Evolutionary conservation across 2,329 filamentous ascomycete species (phyloP).

Genomic region (Clonostachys byssicola): DNA sequence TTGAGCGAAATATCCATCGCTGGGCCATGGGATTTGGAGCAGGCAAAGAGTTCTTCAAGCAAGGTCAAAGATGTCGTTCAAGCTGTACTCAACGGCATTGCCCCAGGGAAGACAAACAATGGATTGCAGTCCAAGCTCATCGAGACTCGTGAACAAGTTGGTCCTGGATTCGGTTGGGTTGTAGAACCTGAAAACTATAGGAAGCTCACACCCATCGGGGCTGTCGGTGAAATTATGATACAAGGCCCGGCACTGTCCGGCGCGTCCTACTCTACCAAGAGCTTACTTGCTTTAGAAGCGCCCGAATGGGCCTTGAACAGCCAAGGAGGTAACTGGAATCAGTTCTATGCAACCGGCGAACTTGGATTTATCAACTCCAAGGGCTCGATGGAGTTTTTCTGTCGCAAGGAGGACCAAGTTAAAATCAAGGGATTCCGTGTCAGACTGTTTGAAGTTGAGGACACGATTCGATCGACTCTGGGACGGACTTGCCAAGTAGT

Average conservation of each 20-base stretch:
- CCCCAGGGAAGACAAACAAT: no score
- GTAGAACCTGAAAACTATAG: no score
- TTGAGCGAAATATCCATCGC: neutral
- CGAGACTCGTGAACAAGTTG: neutral
- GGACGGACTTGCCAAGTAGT: neutral
- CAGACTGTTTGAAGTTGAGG: constrained; percentile 28
- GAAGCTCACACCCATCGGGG: no score
- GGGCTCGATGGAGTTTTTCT: constrained; percentile 35
- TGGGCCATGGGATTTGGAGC: constrained; percentile 1
- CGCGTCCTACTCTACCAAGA: no score
- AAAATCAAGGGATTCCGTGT: constrained; percentile 55
- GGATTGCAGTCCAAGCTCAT: no score
- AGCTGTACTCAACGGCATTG: no score
- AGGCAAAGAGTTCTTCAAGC: neutral
- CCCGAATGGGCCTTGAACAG: no score
- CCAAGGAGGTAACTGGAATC: neutral
- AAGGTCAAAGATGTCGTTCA: no score
- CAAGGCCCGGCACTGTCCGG: no score
- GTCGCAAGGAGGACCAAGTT: constrained; percentile 52
- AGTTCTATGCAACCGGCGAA: constrained; percentile 42
- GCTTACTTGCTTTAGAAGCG: no score
- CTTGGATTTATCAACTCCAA: constrained; percentile 34
- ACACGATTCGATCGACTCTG: neutral
- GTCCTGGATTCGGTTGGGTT: neutral
- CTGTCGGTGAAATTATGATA: no score